Percentiles rank a stretch among this genome's conserved stretches.
Evolutionary conservation across 2,329 filamentous ascomycete species (phyloP).

Genomic region (Parastagonospora avenae): DNA sequence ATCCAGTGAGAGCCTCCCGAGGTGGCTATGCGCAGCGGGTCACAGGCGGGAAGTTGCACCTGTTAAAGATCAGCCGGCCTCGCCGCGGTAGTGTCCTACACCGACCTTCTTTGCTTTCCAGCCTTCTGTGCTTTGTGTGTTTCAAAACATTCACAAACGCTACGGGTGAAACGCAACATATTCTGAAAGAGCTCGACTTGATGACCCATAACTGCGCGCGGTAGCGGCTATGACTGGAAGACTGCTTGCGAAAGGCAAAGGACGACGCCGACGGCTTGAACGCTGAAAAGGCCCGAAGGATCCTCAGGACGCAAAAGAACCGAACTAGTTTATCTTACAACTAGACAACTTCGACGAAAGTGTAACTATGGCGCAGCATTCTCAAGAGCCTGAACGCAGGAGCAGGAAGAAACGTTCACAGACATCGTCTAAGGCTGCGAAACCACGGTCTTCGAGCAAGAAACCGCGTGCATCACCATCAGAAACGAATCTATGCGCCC

Average conservation of each 20-base stretch:
- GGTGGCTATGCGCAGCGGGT: constrained; percentile 19
- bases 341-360: neutral
- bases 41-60: constrained; percentile 9
- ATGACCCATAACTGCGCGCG: constrained; percentile 14
- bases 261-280: constrained; percentile 21
- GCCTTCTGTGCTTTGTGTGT: constrained; percentile 12
- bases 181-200: neutral
- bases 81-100: constrained; percentile 8
- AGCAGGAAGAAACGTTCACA: constrained; percentile 26
- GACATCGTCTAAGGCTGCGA: constrained; percentile 19
- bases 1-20: constrained; percentile 14
- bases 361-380: constrained; percentile 19
- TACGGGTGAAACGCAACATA: neutral
- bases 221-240: constrained; percentile 22
- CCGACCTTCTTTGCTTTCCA: constrained; percentile 6
- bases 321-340: neutral
- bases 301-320: neutral
- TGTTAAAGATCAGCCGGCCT: constrained; percentile 15
- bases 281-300: constrained; percentile 11
- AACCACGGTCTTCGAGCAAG: constrained; percentile 18
- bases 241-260: constrained; percentile 17
- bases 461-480: constrained; percentile 18
- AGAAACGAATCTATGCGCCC: constrained; percentile 16
- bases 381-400: constrained; percentile 22
- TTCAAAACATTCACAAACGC: neutral